Evolutionary conservation across 345 rosid species (phyloP).

Genomic region (Eucalyptus grandis): DNA sequence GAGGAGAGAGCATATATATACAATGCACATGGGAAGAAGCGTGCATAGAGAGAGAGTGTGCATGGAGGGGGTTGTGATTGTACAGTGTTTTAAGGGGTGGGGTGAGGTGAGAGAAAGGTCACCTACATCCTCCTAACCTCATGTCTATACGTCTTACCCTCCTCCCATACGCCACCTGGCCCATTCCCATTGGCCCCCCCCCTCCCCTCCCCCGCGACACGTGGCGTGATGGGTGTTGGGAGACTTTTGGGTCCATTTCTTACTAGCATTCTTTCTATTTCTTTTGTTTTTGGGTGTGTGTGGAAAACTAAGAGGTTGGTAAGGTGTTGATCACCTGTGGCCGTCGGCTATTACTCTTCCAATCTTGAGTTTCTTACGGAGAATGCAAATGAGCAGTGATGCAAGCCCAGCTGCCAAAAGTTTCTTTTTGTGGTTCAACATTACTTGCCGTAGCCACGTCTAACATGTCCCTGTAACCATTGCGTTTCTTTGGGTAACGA

Average conservation of each 20-base stretch:
- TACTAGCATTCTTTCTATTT: background rate
- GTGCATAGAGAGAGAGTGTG: background rate
- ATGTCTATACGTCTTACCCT: background rate
- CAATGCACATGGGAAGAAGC: background rate
- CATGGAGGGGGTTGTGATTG: background rate
- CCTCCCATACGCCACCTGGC: background rate
- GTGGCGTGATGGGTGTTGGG: conserved; percentile 8
- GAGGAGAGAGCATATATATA: background rate
- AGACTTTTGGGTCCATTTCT: background rate
- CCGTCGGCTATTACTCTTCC: background rate
- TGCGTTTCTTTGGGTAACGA: background rate
- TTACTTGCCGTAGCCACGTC: background rate
- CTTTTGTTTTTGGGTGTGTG: background rate
- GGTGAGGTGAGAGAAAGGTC: conserved; percentile 34
- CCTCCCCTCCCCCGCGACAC: background rate
- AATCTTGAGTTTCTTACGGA: background rate
- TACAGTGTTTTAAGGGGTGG: background rate
- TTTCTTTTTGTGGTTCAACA: background rate
- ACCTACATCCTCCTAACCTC: conserved; percentile 47
- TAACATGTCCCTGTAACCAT: background rate
- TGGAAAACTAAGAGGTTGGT: conserved; percentile 14
- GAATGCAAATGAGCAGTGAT: background rate
- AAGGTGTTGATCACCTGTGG: conserved; percentile 42
- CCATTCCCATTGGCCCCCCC: too few species aligned
- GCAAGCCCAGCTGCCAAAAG: background rate